Conservation (phyloP, 805 yeast species). For the Novakomyces olei region DNA sequence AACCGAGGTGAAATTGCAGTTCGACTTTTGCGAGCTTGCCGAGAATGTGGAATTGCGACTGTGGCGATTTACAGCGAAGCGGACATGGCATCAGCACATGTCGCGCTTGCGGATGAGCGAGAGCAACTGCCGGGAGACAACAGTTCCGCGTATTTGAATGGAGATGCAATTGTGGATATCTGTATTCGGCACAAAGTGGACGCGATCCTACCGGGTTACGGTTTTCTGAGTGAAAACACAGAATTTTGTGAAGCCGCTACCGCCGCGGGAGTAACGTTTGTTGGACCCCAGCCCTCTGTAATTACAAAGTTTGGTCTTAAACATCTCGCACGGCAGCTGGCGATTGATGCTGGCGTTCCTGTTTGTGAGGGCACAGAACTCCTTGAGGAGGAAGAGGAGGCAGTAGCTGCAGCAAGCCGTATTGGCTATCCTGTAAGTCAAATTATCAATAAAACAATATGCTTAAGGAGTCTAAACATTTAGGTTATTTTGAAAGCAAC, state of each 20-base stretch:
- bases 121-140: not conserved
- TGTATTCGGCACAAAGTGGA: conserved; percentile 69
- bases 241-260: conserved; percentile 80
- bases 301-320: conserved; percentile 78
- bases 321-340: conserved; percentile 92
- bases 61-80: conserved; percentile 15
- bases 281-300: conserved; percentile 92
- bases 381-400: conserved; percentile 49
- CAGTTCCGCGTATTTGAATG: conserved; percentile 40
- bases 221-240: conserved; percentile 88
- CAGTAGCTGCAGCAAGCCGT: conserved; percentile 46
- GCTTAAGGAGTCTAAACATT: too few species aligned
- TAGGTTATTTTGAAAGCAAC: conserved; percentile 94
- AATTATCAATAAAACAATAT: too few species aligned
- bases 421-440: conserved; percentile 66
- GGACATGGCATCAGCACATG: conserved; percentile 7
- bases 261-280: conserved; percentile 65
- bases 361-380: conserved; percentile 93
- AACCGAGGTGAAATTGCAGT: conserved; percentile 33
- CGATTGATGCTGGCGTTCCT: conserved; percentile 79
- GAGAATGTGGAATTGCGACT: conserved; percentile 14
- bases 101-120: not conserved
- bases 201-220: conserved; percentile 97
- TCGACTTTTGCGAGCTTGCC: conserved; percentile 13
- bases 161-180: conserved; percentile 67